Conservation (phyloP, 305 asterid species). For the Solanum hybrid region DNA sequence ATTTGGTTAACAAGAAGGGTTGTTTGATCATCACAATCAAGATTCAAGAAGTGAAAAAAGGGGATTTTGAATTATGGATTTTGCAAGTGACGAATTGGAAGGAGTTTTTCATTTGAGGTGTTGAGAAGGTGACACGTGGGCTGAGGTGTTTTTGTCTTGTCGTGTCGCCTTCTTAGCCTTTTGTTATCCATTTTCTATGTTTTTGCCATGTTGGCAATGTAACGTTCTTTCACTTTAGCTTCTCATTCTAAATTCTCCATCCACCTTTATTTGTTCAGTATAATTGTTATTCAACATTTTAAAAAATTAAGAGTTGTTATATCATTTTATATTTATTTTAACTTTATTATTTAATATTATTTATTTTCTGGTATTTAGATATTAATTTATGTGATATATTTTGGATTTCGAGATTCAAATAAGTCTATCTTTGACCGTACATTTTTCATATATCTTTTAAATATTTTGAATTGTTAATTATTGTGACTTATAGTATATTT, state of each 20-base stretch:
- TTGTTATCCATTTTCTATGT: background rate
- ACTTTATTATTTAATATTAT: background rate
- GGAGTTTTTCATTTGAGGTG: conserved; percentile 27
- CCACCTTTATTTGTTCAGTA: too few species aligned
- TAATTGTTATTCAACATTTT: too few species aligned
- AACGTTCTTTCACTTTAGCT: background rate
- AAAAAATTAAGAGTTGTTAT: too few species aligned
- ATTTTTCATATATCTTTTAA: too few species aligned
- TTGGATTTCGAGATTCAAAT: too few species aligned
- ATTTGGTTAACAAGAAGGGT: background rate
- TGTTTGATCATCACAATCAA: background rate
- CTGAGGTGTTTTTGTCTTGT: conserved; percentile 3
- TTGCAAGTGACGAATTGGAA: background rate
- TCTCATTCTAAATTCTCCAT: too few species aligned
- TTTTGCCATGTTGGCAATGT: background rate
- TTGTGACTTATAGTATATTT: too few species aligned
- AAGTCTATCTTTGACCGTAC: too few species aligned
- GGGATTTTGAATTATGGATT: background rate
- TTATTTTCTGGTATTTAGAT: background rate
- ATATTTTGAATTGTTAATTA: too few species aligned
- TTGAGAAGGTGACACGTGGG: conserved; percentile 40
- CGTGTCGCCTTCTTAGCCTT: conserved; percentile 32
- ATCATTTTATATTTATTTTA: too few species aligned
- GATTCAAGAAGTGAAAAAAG: background rate
- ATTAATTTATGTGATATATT: too few species aligned